A percentile compares a stretch with the other conserved stretches of the same genome.
Evolutionary conservation across 2,329 filamentous ascomycete genomes (phyloP).

Genomic region (Aspergillus puulaauensis): DNA sequence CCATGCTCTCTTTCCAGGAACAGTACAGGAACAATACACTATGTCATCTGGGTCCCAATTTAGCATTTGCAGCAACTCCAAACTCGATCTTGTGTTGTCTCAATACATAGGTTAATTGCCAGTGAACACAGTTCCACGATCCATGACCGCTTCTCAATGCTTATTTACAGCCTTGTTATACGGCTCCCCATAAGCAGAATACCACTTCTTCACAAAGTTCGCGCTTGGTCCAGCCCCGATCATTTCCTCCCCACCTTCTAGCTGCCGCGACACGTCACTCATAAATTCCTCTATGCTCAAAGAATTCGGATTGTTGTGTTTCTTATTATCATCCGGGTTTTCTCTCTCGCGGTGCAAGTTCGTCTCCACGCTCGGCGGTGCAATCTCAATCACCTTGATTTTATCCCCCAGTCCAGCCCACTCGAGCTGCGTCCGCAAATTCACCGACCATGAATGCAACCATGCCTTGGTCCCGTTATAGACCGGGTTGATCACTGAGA

Average conservation of each 20-base stretch:
- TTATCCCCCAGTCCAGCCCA: slow-evolving; percentile 30
- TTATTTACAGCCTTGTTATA: slow-evolving; percentile 23
- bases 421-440: slow-evolving; percentile 52
- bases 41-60: no score
- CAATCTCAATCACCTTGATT: slow-evolving; percentile 56
- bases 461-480: slow-evolving; percentile 62
- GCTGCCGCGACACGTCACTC: slow-evolving; percentile 45
- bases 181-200: slow-evolving; percentile 38
- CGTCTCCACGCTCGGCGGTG: slow-evolving; percentile 55
- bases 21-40: no score
- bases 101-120: no score
- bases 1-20: no score
- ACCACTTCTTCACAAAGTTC: slow-evolving; percentile 48
- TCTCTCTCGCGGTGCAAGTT: slow-evolving; percentile 57
- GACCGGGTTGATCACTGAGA: slow-evolving; percentile 55
- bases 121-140: no score
- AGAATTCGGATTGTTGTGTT: slow-evolving; percentile 50
- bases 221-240: slow-evolving; percentile 49
- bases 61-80: no score
- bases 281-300: slow-evolving; percentile 57
- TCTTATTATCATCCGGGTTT: slow-evolving; percentile 61
- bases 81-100: no score
- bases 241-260: slow-evolving; percentile 50
- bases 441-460: slow-evolving; percentile 59
- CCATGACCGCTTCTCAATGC: not conserved